Percentiles rank a stretch among this genome's conserved stretches.
Conservation (phyloP, 768 basidiomycete species). For the Cystobasidium ongulense region DNA sequence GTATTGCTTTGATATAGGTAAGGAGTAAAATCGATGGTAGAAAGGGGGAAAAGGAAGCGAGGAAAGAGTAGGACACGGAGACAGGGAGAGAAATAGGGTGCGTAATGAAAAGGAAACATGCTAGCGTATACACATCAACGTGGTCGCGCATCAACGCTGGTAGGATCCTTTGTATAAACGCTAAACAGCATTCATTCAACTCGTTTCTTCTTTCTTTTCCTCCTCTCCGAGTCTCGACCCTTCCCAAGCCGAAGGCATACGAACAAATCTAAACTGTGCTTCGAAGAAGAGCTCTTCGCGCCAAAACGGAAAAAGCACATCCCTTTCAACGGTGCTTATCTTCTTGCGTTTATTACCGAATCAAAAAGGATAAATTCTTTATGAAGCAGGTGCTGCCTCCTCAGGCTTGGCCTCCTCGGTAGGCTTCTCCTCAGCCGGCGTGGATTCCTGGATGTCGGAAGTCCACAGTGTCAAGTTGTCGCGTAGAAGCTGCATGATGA, state of each 20-base stretch:
- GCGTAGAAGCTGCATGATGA: constrained; percentile 67
- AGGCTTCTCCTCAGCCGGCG: constrained; percentile 25
- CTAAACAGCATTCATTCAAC: background rate
- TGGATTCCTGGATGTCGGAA: constrained; percentile 80
- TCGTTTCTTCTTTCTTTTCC: background rate
- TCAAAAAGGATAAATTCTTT: background rate
- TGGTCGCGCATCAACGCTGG: background rate
- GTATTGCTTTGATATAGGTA: background rate
- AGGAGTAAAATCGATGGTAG: background rate
- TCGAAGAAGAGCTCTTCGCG: background rate
- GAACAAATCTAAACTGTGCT: background rate
- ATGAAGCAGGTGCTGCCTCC: constrained; percentile 1
- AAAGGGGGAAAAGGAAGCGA: background rate
- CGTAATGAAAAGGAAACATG: too few relatives aligned
- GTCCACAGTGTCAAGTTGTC: constrained; percentile 98
- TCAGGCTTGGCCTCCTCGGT: constrained; percentile 24
- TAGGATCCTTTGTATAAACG: background rate
- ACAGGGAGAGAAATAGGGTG: background rate
- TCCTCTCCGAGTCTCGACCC: background rate
- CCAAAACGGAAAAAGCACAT: background rate
- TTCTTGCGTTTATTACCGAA: background rate
- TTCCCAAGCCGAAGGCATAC: background rate
- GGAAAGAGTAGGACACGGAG: background rate
- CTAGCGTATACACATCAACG: background rate
- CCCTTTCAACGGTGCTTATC: background rate